Evolutionary conservation across 2,329 filamentous ascomycete species (phyloP), one percentile per base, ranked within the genome.

Genomic region (Trichoderma gracile): DNA sequence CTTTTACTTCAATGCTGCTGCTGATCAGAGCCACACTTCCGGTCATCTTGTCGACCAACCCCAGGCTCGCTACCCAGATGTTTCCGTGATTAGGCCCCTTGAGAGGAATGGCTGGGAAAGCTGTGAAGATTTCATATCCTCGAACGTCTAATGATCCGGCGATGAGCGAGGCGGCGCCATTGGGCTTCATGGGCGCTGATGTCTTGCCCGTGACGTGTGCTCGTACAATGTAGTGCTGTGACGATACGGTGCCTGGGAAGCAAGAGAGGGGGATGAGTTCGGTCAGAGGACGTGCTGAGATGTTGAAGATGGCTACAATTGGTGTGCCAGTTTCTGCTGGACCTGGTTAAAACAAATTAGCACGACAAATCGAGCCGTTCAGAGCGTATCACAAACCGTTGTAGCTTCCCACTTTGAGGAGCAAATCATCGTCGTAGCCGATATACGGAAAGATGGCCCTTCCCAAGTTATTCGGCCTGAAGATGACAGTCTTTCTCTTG

Each of bases 41-140:
- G 0, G 92, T 92, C 91, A 98, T 96, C 76, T 97, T 97, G 2
- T 85, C 90, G 3, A 96, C 68, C 2, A 98, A 79, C 0, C 94
- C 94, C 0, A 98, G 76, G 19, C 89, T 87, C 0, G 91, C 87
- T 1, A 93, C 80, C 49, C 78, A 78, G 0, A 89, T 78, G 5
- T 68, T 55, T 1, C 68, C 68, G 40, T 70, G 66, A 23, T 70
- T 71, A 21, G 74, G 67, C n/a, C 78, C 78, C 1, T 78, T 75
- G 68, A 94, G 87, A 0, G 80, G 75, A 0, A 81, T 80, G 2
- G 93, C 75, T 0, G 90, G 89, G 67, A 89, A 90, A 0, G 90
- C 90, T 0, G 88, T 89, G 9, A 97, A 80, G 60, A 97, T 91
- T 55, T 97, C 93, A 81, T 91, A 96, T 2, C 88, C 90, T 27